These are phyloP conservation scores for Serendipita sp. DNA, from an alignment of 768 basidiomycete species.

Conservation along the genomic window DNA sequence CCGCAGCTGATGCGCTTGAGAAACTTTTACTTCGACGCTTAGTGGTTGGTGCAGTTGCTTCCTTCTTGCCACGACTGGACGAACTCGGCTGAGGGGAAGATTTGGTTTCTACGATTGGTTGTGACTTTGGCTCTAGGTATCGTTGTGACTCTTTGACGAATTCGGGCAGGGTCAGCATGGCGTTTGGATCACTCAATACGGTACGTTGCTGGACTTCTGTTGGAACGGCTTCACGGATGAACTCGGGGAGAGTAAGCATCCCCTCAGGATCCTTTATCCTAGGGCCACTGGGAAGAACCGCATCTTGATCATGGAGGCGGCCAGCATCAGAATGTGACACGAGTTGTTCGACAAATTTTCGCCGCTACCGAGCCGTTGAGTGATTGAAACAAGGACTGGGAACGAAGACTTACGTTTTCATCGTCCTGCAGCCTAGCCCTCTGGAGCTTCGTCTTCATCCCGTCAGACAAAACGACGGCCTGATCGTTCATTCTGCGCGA, in stretches of 20 bases:
- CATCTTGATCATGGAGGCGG: conserved; percentile 67
- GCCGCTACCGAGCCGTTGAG: conserved; percentile 29
- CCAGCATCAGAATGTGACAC: conserved; percentile 55
- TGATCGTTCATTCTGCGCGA: conserved; percentile 53
- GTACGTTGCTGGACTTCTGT: conserved; percentile 17
- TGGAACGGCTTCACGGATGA: conserved; percentile 40
- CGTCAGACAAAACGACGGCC: conserved; percentile 44
- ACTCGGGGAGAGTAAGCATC: conserved; percentile 44
- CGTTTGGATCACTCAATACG: conserved; percentile 14
- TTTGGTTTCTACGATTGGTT: neutral
- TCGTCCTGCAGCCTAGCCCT: conserved; percentile 40
- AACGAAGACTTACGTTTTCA: conserved; percentile 36
- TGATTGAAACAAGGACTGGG: neutral
- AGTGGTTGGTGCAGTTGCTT: neutral
- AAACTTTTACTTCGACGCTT: neutral
- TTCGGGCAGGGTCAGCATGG: conserved; percentile 22
- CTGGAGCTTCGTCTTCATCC: conserved; percentile 38
- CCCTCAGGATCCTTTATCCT: conserved; percentile 32
- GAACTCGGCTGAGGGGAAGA: neutral
- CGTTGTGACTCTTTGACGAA: conserved; percentile 37
- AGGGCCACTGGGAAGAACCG: conserved; percentile 28
- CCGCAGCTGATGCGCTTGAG: neutral
- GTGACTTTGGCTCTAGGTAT: conserved; percentile 15
- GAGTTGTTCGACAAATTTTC: conserved; percentile 61
- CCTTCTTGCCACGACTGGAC: neutral